Conservation (phyloP, 371 early-diverging fungal species). For the Lichtheimia corymbifera region DNA sequence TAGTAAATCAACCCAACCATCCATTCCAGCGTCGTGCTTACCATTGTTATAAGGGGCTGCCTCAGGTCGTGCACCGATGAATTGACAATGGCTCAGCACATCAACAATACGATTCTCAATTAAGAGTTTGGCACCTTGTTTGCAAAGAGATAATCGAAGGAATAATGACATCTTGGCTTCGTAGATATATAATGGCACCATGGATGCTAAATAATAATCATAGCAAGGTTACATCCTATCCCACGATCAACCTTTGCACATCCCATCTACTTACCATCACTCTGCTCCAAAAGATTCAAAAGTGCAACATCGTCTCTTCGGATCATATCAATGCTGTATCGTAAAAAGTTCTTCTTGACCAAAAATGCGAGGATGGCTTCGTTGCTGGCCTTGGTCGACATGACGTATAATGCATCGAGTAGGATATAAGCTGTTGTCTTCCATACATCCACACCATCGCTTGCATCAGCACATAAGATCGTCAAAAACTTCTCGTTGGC, state of each 20-base stretch:
- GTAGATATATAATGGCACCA: constrained; percentile 69
- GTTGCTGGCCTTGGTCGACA: constrained; percentile 49
- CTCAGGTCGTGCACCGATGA: constrained; percentile 33
- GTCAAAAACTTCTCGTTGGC: constrained; percentile 67
- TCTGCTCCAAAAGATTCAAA: constrained; percentile 55
- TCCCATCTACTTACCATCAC: constrained; percentile 40
- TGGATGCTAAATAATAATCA: constrained; percentile 35
- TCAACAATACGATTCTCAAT: constrained; percentile 79
- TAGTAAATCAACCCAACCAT: background rate
- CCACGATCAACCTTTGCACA: background rate
- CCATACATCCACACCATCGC: constrained; percentile 79
- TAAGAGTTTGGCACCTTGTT: constrained; percentile 77
- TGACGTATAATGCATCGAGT: constrained; percentile 69
- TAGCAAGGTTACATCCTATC: background rate
- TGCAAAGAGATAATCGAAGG: constrained; percentile 70
- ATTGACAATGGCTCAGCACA: constrained; percentile 71
- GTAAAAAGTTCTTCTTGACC: constrained; percentile 68
- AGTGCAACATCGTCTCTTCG: constrained; percentile 70
- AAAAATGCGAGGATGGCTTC: constrained; percentile 66
- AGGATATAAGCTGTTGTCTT: constrained; percentile 83
- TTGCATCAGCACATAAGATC: constrained; percentile 78
- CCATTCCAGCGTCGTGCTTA: background rate
- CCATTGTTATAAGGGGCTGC: constrained; percentile 3
- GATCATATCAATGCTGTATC: constrained; percentile 64
- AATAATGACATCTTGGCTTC: constrained; percentile 85